Evolutionary conservation across 768 basidiomycete genomes (phyloP), one percentile per base, ranked within the genome.

Genomic region (Boletus insuetus): DNA sequence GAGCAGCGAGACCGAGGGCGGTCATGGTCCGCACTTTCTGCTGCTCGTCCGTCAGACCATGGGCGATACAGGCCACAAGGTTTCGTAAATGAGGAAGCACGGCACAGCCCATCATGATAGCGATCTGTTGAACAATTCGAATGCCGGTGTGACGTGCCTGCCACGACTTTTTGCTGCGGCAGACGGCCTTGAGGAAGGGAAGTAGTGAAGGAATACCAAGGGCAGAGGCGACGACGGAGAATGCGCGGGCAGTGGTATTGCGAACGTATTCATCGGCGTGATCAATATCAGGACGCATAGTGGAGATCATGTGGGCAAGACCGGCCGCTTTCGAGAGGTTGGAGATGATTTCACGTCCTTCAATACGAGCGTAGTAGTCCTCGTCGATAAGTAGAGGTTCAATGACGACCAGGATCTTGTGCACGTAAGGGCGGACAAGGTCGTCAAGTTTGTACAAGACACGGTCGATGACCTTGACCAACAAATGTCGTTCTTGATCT

Each of bases 101-200:
- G 17, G 96, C 96, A 63, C 97, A 98, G 17, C 96, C 96, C 95
- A 98, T 98, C 95, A 98, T 98, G 67, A 98, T 96, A 19, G 97
- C 96, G 48, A 99, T 98, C 72, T 98, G 97, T 74, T 99, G 97
- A 12, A 99, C 94, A 59, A 99, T 98, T 65, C 97, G 94, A 65
- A 99, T 98, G 74, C 97, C 97, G 5, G 97, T 99, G 72, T 98
- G 97, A 56, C 96, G 86, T 10, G 97, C 97, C 73, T 99, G 97
- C 97, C 97, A 99, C 10, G 95, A 98, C 75, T 99, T 99, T 74
- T 98, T 98, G 54, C 92, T 95, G 45, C 94, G 87, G 75, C 97
- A 98, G 54, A 99, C 95, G 35, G 97, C 96, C 74, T 96, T 96
- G 58, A 99, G 79, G 85, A 99, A 99, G 48, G 97, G 97, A 4